Conservation (phyloP, 1,284 basidiomycete genomes). For the Agaricales sp. region DNA sequence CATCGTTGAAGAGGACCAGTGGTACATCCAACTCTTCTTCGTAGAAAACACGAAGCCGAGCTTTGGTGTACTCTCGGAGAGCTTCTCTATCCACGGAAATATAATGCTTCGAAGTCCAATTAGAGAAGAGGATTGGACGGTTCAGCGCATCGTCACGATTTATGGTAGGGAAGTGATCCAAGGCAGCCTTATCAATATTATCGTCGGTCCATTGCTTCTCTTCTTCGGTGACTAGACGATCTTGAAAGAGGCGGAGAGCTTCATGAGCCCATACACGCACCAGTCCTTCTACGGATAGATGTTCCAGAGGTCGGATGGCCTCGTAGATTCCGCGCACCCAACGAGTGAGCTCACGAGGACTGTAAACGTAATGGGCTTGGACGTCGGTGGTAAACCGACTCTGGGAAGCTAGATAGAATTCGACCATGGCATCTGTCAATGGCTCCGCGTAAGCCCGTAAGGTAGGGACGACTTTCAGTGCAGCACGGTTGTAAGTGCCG, state of each 20-base stretch:
- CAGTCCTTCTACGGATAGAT: slow-evolving; percentile 85
- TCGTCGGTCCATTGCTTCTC: slow-evolving; percentile 95
- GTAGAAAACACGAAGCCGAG: slow-evolving; percentile 90
- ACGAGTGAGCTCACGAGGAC: slow-evolving; percentile 95
- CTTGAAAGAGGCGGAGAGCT: slow-evolving; percentile 94
- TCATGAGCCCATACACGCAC: slow-evolving; percentile 99
- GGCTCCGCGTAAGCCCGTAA: slow-evolving; percentile 90
- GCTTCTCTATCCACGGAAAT: slow-evolving; percentile 90
- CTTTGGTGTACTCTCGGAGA: slow-evolving; percentile 94
- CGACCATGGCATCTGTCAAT: slow-evolving; percentile 96
- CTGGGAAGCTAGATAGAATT: slow-evolving; percentile 92
- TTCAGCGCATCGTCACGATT: slow-evolving; percentile 73
- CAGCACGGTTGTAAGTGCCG: slow-evolving; percentile 95
- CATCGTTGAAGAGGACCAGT: slow-evolving; percentile 98
- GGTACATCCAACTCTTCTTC: slow-evolving; percentile 98
- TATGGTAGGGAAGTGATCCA: slow-evolving; percentile 89
- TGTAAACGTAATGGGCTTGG: slow-evolving; percentile 99
- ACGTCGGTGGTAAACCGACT: slow-evolving; percentile 90
- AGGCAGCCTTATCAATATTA: slow-evolving; percentile 77
- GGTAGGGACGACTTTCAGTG: slow-evolving; percentile 93
- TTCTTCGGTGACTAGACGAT: slow-evolving; percentile 87
- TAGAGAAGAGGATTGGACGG: slow-evolving; percentile 94
- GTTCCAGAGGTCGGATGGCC: slow-evolving; percentile 88
- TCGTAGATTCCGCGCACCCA: slow-evolving; percentile 99
- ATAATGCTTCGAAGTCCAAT: slow-evolving; percentile 99